phyloP scores from a whole-genome alignment of 2,329 filamentous ascomycete species.

The Cladosporium sp. region DNA sequence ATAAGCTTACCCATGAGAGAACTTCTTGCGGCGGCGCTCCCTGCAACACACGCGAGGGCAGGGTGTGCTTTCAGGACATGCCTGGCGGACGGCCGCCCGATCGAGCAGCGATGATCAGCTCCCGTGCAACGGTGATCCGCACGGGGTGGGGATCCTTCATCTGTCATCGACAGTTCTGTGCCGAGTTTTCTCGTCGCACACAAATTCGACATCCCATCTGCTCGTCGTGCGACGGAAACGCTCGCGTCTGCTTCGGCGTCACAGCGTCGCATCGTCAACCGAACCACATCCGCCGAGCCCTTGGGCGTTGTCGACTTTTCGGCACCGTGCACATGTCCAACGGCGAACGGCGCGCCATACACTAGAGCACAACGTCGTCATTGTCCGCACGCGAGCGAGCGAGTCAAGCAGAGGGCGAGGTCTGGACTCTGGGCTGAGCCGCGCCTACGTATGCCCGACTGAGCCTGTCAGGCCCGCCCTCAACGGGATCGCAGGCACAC shows the following conservation, averaged over 20 bases:
- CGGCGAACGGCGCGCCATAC: too few species aligned
- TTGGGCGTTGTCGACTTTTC: too few species aligned
- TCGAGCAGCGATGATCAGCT: background rate
- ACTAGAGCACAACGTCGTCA: background rate
- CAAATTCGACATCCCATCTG: background rate
- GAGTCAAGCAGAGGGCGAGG: background rate
- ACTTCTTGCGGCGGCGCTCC: background rate
- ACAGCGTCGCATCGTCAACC: too few species aligned
- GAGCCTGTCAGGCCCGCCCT: background rate
- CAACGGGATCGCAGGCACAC: background rate
- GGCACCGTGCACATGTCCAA: too few species aligned
- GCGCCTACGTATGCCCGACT: constrained; percentile 2
- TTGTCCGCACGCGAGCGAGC: background rate
- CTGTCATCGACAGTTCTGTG: background rate
- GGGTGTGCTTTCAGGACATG: background rate
- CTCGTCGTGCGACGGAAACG: background rate
- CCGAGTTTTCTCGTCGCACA: background rate
- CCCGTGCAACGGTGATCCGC: constrained; percentile 6
- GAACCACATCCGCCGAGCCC: too few species aligned
- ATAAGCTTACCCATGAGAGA: background rate
- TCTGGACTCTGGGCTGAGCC: background rate
- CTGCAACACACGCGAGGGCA: background rate
- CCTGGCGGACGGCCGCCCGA: background rate
- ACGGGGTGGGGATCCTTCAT: background rate
- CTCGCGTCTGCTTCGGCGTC: background rate